Percentiles rank a stretch among this genome's conserved stretches.
Conservation (phyloP, 352 stramenopile genomes). For the Phytophthora cactorum region DNA sequence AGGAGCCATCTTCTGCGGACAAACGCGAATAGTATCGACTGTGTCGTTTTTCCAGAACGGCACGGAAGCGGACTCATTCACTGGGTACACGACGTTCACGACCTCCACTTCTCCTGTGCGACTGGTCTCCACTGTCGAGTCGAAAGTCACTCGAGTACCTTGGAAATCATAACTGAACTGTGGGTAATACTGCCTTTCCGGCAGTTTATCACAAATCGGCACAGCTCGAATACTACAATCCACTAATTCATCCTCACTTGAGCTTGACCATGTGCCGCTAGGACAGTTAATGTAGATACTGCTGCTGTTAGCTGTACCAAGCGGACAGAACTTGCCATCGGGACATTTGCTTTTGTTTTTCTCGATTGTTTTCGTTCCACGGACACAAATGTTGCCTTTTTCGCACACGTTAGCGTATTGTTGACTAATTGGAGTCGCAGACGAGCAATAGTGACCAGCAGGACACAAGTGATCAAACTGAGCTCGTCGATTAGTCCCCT, state of each 20-base stretch:
- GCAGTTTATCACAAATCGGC: conserved; percentile 94
- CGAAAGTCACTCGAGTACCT: conserved; percentile 52
- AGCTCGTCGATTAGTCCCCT: conserved; percentile 88
- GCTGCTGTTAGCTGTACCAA: conserved; percentile 85
- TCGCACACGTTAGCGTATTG: conserved; percentile 91
- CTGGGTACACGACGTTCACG: conserved; percentile 89
- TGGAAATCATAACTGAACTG: conserved; percentile 79
- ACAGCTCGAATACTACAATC: conserved; percentile 91
- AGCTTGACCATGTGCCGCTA: conserved; percentile 84
- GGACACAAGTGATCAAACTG: conserved; percentile 95
- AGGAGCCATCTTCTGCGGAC: conserved; percentile 54
- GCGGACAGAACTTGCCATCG: conserved; percentile 93
- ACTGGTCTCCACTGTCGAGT: conserved; percentile 75
- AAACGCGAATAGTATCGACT: conserved; percentile 92
- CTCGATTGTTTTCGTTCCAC: conserved; percentile 89
- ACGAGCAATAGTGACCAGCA: conserved; percentile 90
- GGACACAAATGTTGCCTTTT: conserved; percentile 89
- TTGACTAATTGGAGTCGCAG: conserved; percentile 77
- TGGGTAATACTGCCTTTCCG: conserved; percentile 81
- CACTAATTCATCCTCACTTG: conserved; percentile 81
- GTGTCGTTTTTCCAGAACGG: conserved; percentile 95
- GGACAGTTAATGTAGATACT: conserved; percentile 92
- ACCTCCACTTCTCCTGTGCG: conserved; percentile 90
- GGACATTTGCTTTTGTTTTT: conserved; percentile 93
- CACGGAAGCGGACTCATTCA: conserved; percentile 90